Evolutionary conservation across 2,329 filamentous ascomycete genomes (phyloP).

Genomic region (Colletotrichum sp.): DNA sequence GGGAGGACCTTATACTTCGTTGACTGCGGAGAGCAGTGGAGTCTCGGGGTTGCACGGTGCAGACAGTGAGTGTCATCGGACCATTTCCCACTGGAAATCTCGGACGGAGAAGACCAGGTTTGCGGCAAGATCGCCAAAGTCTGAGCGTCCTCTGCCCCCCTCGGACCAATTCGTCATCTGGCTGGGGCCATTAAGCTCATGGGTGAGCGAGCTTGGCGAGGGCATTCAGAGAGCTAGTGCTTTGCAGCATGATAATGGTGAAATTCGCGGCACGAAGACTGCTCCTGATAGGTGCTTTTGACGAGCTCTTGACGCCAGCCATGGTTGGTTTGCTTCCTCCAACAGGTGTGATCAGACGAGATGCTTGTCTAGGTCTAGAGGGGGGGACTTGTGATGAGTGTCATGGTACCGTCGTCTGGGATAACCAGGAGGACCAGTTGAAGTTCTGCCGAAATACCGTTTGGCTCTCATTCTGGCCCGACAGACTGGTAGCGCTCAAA

Average conservation of each 20-base stretch:
- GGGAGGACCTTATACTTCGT: conserved; percentile 11
- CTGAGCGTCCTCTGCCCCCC: not conserved
- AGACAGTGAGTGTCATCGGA: conserved; percentile 18
- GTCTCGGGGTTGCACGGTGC: conserved; percentile 14
- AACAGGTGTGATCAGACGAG: not conserved
- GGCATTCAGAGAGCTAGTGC: not conserved
- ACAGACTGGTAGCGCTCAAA: conserved; percentile 34
- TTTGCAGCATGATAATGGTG: not conserved
- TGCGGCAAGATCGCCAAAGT: conserved; percentile 1
- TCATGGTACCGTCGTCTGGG: not conserved
- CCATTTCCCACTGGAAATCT: conserved; percentile 17
- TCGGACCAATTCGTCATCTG: not conserved
- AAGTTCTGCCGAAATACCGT: not conserved
- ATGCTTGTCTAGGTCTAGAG: not conserved
- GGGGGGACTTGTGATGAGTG: not conserved
- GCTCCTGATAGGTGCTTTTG: not conserved
- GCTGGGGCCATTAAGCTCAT: not conserved
- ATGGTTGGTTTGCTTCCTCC: not conserved
- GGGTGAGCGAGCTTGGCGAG: not conserved
- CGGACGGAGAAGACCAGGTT: not conserved
- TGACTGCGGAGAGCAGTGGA: conserved; percentile 13
- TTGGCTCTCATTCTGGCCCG: conserved; percentile 23
- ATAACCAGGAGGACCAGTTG: not conserved
- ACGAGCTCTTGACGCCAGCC: not conserved
- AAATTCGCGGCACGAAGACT: not conserved